Evolutionary conservation across 2,329 filamentous ascomycete genomes (phyloP), one percentile per base, ranked within the genome.

Genomic region (Ascochyta pisi): DNA sequence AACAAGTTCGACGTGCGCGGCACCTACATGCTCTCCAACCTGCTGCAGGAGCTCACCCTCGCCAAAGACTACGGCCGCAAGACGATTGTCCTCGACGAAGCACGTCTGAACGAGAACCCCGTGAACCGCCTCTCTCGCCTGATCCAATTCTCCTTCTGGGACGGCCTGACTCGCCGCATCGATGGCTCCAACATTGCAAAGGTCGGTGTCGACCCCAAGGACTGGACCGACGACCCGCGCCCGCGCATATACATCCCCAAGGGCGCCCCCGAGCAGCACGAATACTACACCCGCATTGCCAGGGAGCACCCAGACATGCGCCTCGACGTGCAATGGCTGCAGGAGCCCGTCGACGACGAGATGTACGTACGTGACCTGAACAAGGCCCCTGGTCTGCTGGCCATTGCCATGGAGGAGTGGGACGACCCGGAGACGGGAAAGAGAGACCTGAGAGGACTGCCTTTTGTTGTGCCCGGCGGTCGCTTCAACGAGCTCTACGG

Each of bases 401-500:
- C 95, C 3, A 84, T 98, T 51, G 95, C 88, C 45, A 96, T 97
- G 87, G 89, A 95, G 67, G 86, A 93, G 71, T 82, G 85, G 45
- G 70, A 76, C 38, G 80, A 96, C 67, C 84, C 85, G 4, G 79
- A 79, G 23, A 90, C 89, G 3, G 88, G 88, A 35, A 83, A 90
- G 72, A 86, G 85, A 59, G 89, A 89, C 3, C 80, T 96, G 37
- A 83, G 84, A 33, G 95, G 95, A 3, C 82, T 96, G 55, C 94
- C 95, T 0, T 99, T 98, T 67, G 92, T 98, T n/a, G 95, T 99
- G 3, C 95, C 95, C 0, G 95, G 95, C 57, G 95, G 95, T 23
- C 87, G 95, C 27, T 99, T 99, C 86, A 99, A 99, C 77, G 95
- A 99, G 76, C 79, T 99, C 22, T 99, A 99, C 73, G 94, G 94